A percentile compares a stretch with the other conserved stretches of the same genome.
phyloP scores from a whole-genome alignment of 164 flowering plant genomes.

The Stephania japonica region DNA sequence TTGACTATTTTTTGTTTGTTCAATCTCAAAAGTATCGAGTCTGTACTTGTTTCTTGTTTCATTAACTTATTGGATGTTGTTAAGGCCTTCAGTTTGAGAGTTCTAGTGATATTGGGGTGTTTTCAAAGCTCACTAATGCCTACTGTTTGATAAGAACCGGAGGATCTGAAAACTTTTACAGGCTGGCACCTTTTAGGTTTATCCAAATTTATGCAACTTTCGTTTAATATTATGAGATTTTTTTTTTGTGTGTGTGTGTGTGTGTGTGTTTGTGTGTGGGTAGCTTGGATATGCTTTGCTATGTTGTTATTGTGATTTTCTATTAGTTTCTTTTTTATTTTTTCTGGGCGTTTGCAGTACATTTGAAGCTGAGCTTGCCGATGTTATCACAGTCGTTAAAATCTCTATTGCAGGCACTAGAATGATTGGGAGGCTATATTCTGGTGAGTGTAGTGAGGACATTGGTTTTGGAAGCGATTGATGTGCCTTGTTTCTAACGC shows the following conservation, averaged over 20 bases:
- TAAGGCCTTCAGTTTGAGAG: conserved; percentile 77
- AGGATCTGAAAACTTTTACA: conserved; percentile 88
- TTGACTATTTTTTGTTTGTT: neutral
- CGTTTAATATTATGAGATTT: neutral
- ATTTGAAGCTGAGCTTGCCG: conserved; percentile 80
- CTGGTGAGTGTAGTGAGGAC: conserved; percentile 38
- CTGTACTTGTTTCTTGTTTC: neutral
- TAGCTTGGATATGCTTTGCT: too few species aligned
- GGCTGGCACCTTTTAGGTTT: conserved; percentile 29
- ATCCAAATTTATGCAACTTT: neutral
- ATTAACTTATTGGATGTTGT: neutral
- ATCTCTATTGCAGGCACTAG: conserved; percentile 82
- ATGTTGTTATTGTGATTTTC: too few species aligned
- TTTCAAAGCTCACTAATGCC: conserved; percentile 78
- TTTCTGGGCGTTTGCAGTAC: conserved; percentile 34
- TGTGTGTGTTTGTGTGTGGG: too few species aligned
- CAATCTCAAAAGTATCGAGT: too few species aligned
- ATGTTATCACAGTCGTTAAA: conserved; percentile 82
- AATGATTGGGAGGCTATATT: conserved; percentile 78
- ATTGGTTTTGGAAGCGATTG: neutral
- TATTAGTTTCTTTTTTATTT: too few species aligned
- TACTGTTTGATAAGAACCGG: conserved; percentile 88
- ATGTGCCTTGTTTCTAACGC: neutral
- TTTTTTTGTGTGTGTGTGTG: too few species aligned
- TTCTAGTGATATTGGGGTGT: conserved; percentile 67